Percentiles rank a stretch among this genome's conserved stretches.
Evolutionary conservation across 2,329 filamentous ascomycete genomes (phyloP).

Genomic region (Tolypocladium album): DNA sequence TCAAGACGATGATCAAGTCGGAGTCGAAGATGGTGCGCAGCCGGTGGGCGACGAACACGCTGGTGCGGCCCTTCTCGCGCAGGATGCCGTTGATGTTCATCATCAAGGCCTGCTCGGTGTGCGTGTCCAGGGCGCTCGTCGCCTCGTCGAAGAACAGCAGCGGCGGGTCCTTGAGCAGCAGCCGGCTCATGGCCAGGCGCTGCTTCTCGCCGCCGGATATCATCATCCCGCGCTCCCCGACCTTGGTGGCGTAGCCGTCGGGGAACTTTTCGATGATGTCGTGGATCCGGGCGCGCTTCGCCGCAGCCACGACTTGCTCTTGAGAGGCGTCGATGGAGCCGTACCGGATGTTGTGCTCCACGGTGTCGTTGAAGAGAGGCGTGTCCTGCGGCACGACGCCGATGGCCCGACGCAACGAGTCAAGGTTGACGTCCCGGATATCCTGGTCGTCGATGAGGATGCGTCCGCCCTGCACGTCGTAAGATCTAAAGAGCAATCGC

Average conservation of each 20-base stretch:
- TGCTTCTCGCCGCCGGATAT: conserved; percentile 94
- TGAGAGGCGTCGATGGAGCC: conserved; percentile 67
- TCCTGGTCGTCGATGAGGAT: conserved; percentile 93
- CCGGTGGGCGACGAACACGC: conserved; percentile 89
- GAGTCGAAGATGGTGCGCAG: conserved; percentile 89
- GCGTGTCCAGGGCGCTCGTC: conserved; percentile 83
- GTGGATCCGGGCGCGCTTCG: conserved; percentile 74
- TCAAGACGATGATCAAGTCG: conserved; percentile 84
- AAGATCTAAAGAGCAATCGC: conserved; percentile 84
- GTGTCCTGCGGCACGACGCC: conserved; percentile 97
- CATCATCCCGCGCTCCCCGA: conserved; percentile 93
- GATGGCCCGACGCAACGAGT: conserved; percentile 74
- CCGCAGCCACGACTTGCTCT: conserved; percentile 66
- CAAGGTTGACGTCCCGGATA: conserved; percentile 69
- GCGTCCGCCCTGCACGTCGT: conserved; percentile 75
- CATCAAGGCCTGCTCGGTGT: conserved; percentile 85
- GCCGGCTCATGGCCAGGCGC: conserved; percentile 69
- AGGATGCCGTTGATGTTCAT: conserved; percentile 88
- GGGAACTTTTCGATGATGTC: conserved; percentile 71
- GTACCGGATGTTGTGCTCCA: conserved; percentile 92
- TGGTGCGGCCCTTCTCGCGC: conserved; percentile 78
- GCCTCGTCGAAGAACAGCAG: conserved; percentile 93
- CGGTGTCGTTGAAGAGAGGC: conserved; percentile 91
- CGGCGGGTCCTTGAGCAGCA: conserved; percentile 82
- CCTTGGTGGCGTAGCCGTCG: conserved; percentile 82